Base-by-base conservation (phyloP, 1,139 yeast genomes). In the Ashbya aceris region DNA sequence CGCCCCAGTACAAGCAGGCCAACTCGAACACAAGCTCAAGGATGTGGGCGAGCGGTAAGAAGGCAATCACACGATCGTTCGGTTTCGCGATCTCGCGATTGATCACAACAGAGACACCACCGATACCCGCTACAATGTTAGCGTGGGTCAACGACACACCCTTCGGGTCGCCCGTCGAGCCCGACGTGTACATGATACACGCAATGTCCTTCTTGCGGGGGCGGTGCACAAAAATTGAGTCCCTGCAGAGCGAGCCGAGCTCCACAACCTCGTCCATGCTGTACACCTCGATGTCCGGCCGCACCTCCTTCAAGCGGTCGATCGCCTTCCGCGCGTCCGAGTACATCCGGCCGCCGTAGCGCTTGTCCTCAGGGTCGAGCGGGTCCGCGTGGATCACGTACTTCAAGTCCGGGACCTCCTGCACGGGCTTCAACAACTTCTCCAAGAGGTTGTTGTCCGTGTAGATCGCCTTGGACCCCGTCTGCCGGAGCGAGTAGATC, bases 151-250 rank as follows among this genome's bases (percentile, higher is more conserved):
- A 69, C 30, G 84, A 87, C 35, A 91, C 99, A 66, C 99, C 99
- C 71, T 91, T 91, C 57, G 98, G 98, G 49, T 80, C 79, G 56
- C 98, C 98, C 12, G 98, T 89, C 12, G 97, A 87, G 41, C 99
- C 99, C 0, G 97, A 89, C 23, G 99, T 91, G 72, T 91, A 91
- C 97, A 93, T 91, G 61, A 91, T 86, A 70, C 96, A 85, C 34
- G 91, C 77, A 43, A 81, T 60, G 56, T 86, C 95, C n/a, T 77
- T 77, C 8, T 93, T 76, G 48, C 69, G 71, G 43, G 95, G 86
- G 11, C 73, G 73, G 48, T 61, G 50, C 31, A 54, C 45, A 8
- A 50, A 51, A 33, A 58, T 47, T 33, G 52, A 55, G 32, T 68
- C 69, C 11, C 60, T 59, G 45, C 73, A 63, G 31, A 66, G 66